Conservation (phyloP, 345 rosid species). For the Citrus maxima region DNA sequence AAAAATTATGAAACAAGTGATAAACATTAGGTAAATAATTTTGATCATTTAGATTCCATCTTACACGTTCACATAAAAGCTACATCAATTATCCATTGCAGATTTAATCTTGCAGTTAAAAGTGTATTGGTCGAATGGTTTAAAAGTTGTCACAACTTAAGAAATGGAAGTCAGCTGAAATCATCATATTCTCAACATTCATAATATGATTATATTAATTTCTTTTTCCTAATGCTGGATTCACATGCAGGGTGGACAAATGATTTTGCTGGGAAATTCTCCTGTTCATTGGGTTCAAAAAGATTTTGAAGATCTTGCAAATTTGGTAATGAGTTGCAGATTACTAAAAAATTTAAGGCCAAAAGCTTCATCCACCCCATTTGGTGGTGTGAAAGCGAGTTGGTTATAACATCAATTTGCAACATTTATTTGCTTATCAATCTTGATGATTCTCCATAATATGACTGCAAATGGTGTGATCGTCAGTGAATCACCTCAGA, state of each 20-base stretch:
- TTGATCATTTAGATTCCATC: neutral
- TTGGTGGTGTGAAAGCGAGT: neutral
- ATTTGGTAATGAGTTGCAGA: conserved; percentile 32
- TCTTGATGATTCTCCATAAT: neutral
- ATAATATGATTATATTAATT: neutral
- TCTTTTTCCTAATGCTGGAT: neutral
- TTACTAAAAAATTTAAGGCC: neutral
- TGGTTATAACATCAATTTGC: neutral
- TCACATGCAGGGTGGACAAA: conserved; percentile 50
- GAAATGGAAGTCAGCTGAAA: neutral
- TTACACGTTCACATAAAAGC: neutral
- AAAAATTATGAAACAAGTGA: neutral
- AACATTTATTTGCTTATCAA: neutral
- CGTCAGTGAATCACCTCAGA: neutral
- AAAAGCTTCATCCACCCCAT: neutral
- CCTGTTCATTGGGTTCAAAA: conserved; percentile 40
- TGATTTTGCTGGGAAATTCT: conserved; percentile 55
- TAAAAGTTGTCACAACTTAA: neutral
- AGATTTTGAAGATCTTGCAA: conserved; percentile 47
- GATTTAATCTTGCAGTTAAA: neutral
- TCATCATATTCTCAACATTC: neutral
- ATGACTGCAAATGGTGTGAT: neutral
- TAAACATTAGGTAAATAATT: neutral
- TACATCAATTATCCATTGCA: neutral
- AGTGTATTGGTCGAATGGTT: neutral